These are phyloP conservation scores for Macrolepiota fuliginosa DNA, from an alignment of 768 basidiomycete genomes.

Conservation along the genomic window DNA sequence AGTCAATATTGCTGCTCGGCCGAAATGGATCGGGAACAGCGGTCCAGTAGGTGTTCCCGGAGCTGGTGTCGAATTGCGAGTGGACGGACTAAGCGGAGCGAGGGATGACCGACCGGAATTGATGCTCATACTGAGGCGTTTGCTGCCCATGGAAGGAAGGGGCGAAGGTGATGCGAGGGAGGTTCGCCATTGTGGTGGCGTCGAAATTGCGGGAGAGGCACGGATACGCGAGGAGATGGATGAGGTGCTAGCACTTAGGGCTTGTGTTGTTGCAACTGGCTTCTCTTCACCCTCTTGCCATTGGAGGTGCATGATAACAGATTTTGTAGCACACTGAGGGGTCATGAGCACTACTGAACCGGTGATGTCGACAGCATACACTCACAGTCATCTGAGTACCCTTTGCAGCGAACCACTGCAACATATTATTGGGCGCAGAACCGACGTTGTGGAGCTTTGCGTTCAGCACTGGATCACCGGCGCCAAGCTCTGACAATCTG, in stretches of 20 bases:
- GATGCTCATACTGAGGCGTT: constrained; percentile 42
- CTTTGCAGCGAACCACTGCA: constrained; percentile 93
- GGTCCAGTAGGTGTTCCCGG: constrained; percentile 21
- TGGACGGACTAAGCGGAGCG: constrained; percentile 45
- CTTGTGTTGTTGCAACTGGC: constrained; percentile 21
- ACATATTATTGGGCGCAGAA: constrained; percentile 80
- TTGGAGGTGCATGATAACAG: constrained; percentile 79
- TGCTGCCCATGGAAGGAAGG: constrained; percentile 27
- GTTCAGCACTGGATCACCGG: constrained; percentile 60
- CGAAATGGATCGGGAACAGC: constrained; percentile 49
- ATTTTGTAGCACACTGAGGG: constrained; percentile 83
- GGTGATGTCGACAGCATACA: background rate
- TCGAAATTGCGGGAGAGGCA: constrained; percentile 23
- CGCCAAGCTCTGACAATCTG: constrained; percentile 77
- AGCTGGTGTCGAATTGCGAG: constrained; percentile 38
- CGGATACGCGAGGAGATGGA: constrained; percentile 2
- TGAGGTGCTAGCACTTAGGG: constrained; percentile 17
- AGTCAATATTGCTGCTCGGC: constrained; percentile 73
- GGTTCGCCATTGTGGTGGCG: constrained; percentile 37
- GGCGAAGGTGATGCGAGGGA: constrained; percentile 30
- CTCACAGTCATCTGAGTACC: constrained; percentile 87
- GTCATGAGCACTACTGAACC: background rate
- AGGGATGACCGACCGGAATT: constrained; percentile 40
- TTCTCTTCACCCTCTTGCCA: constrained; percentile 69
- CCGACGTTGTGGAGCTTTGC: constrained; percentile 77